These are phyloP conservation scores for Termitomyces sp. DNA, from an alignment of 768 basidiomycete species.

Conservation along the genomic window DNA sequence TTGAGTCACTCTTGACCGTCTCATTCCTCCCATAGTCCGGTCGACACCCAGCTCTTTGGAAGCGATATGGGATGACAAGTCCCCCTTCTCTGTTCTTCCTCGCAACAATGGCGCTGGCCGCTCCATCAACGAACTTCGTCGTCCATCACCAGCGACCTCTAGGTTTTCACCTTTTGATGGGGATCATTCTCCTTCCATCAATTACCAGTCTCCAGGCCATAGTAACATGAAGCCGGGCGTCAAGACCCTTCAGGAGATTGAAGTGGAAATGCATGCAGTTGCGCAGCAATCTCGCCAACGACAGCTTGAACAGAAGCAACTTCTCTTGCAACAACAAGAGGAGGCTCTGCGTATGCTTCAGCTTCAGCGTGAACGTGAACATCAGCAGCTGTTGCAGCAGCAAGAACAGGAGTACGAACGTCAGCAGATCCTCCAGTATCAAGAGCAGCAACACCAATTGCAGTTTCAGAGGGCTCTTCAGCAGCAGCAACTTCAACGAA, in stretches of 20 bases:
- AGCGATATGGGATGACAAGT: constrained; percentile 80
- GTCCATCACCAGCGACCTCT: constrained; percentile 23
- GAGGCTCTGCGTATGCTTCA: constrained; percentile 22
- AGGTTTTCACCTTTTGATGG: constrained; percentile 35
- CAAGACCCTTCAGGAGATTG: constrained; percentile 76
- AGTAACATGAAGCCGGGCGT: constrained; percentile 30
- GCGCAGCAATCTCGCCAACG: constrained; percentile 37
- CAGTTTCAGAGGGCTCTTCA: constrained; percentile 37
- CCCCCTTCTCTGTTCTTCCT: constrained; percentile 65
- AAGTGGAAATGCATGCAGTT: constrained; percentile 73
- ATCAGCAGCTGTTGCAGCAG: constrained; percentile 17
- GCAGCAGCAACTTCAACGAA: constrained; percentile 44
- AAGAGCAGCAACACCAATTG: constrained; percentile 46
- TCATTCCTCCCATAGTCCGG: constrained; percentile 24
- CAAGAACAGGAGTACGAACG: constrained; percentile 28
- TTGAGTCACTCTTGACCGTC: constrained; percentile 1
- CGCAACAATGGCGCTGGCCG: constrained; percentile 44
- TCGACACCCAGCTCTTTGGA: constrained; percentile 49
- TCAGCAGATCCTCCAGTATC: constrained; percentile 41
- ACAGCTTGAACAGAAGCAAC: constrained; percentile 25
- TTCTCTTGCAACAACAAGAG: constrained; percentile 39
- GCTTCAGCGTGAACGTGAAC: constrained; percentile 29
- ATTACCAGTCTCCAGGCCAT: constrained; percentile 29
- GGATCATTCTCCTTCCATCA: constrained; percentile 14
- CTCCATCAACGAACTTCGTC: constrained; percentile 28